phyloP scores from a whole-genome alignment of 2,329 filamentous ascomycete species.

The Claviceps fusiformis region DNA sequence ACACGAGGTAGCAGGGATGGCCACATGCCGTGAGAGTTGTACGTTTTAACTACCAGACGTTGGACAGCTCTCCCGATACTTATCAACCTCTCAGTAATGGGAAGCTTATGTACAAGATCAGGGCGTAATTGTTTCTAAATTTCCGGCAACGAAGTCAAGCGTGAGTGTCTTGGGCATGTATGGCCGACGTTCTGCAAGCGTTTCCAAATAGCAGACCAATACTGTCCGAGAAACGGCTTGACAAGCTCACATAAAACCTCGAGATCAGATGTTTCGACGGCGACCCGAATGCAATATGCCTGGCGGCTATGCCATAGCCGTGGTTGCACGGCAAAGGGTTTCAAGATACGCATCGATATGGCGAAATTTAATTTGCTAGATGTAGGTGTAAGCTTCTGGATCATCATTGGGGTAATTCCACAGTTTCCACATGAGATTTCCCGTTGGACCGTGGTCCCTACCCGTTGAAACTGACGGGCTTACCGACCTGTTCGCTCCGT shows the following conservation, averaged over 20 bases:
- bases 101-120: not conserved
- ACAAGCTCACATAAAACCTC: not conserved
- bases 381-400: not conserved
- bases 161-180: not conserved
- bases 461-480: slow-evolving; percentile 6
- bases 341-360: slow-evolving; percentile 4
- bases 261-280: not conserved
- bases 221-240: not conserved
- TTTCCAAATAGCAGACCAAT: not conserved
- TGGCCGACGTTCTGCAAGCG: not conserved
- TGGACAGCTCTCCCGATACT: not conserved
- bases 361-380: not conserved
- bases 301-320: not conserved
- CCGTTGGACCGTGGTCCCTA: not conserved
- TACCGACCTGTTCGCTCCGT: slow-evolving; percentile 27
- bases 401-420: not conserved
- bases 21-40: not conserved
- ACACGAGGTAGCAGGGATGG: slow-evolving; percentile 7
- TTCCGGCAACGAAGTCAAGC: not conserved
- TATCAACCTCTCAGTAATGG: not conserved
- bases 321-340: slow-evolving; percentile 4
- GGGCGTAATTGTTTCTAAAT: no score
- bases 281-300: not conserved
- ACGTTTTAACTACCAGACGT: not conserved
- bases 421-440: not conserved